These are phyloP conservation scores for Tetrahymena elliotti DNA, from an alignment of 73 alveolate genomes.

Conservation along the genomic window DNA sequence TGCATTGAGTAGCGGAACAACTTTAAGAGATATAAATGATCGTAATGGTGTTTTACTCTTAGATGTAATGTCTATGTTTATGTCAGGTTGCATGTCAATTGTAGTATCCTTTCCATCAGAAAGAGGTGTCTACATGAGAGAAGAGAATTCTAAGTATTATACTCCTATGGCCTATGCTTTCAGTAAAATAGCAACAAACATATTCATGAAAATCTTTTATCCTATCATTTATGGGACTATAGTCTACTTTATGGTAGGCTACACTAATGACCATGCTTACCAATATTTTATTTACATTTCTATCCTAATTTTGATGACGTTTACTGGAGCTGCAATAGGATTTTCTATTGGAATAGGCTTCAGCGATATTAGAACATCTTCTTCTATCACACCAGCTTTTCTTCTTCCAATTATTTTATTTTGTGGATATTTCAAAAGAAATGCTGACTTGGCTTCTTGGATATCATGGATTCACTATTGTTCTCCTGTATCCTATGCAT, in stretches of 20 bases:
- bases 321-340: slow-evolving; percentile 41
- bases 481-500: slow-evolving; percentile 57
- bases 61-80: slow-evolving; percentile 2
- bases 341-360: slow-evolving; percentile 46
- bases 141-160: slow-evolving; percentile 28
- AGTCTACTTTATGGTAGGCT: slow-evolving; percentile 34
- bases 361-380: slow-evolving; percentile 46
- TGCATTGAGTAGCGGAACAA: not conserved
- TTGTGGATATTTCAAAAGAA: slow-evolving; percentile 59
- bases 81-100: slow-evolving; percentile 18
- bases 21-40: not conserved
- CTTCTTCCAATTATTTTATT: slow-evolving; percentile 55
- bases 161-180: slow-evolving; percentile 13
- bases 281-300: slow-evolving; percentile 1
- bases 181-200: slow-evolving; percentile 15
- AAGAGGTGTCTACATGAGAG: slow-evolving; percentile 39
- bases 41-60: slow-evolving; percentile 25
- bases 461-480: slow-evolving; percentile 56
- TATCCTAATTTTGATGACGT: not conserved
- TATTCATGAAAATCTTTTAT: not conserved
- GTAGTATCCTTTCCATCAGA: slow-evolving; percentile 19
- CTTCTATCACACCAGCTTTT: slow-evolving; percentile 33
- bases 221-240: slow-evolving; percentile 20
- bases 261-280: not conserved
- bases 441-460: slow-evolving; percentile 42